Conservation (phyloP, 2,329 filamentous ascomycete genomes). For the Fusarium nisikadoi region DNA sequence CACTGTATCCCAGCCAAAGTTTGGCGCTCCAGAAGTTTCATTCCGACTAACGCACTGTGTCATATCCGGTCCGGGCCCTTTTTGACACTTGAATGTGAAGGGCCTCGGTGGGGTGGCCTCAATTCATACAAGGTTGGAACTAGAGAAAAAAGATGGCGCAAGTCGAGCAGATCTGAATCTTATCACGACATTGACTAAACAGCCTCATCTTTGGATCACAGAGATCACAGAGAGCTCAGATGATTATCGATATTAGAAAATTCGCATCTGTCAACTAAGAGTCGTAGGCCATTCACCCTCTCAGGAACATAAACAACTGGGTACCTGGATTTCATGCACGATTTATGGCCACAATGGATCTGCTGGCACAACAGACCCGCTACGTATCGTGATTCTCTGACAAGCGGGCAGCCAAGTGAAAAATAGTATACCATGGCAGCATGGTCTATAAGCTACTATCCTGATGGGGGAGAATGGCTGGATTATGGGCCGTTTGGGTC, state of each 20-base stretch:
- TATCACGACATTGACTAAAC: slow-evolving; percentile 20
- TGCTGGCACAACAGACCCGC: slow-evolving; percentile 41
- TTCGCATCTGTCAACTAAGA: background rate
- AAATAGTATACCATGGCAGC: slow-evolving; percentile 19
- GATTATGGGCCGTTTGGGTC: slow-evolving; percentile 32
- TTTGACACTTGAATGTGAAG: slow-evolving; percentile 9
- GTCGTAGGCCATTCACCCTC: slow-evolving; percentile 2
- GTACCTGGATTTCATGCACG: slow-evolving; percentile 40
- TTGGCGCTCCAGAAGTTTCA: too few relatives aligned
- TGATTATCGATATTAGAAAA: background rate
- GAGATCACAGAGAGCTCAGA: background rate
- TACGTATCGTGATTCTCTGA: slow-evolving; percentile 40
- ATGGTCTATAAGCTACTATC: slow-evolving; percentile 22
- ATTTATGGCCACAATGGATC: slow-evolving; percentile 43
- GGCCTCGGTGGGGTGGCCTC: slow-evolving; percentile 28
- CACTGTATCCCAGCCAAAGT: background rate
- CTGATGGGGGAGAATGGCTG: slow-evolving; percentile 33
- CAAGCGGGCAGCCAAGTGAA: slow-evolving; percentile 21
- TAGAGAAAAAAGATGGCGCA: slow-evolving; percentile 39
- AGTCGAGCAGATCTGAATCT: slow-evolving; percentile 26
- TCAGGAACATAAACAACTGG: slow-evolving; percentile 34
- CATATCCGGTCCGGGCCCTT: slow-evolving; percentile 16
- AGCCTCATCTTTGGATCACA: slow-evolving; percentile 4
- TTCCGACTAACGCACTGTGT: slow-evolving; percentile 39
- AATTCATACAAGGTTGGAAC: slow-evolving; percentile 28